Evolutionary conservation across 257 asterid genomes (phyloP), one percentile per base, ranked within the genome.

Genomic region (Plantago major): DNA sequence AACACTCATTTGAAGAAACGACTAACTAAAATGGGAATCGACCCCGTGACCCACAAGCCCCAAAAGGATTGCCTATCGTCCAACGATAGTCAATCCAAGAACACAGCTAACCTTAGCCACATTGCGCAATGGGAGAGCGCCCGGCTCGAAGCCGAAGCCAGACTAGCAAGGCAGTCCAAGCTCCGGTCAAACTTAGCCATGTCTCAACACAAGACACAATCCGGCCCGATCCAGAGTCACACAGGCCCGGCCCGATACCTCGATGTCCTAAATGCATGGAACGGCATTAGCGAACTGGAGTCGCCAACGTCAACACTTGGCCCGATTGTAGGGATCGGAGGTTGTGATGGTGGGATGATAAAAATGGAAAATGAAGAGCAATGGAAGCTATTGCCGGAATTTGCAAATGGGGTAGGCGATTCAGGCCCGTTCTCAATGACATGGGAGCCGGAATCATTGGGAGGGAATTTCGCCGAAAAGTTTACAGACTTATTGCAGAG

Each of bases 71-170:
- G 95, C 13, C 76, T 87, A n/a, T 69, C 83, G 45, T 74, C 95
- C 43, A 74, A 18, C 26, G 96, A 85, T 10, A 86, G 88, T 53
- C 91, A 87, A 55, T 72, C 95, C 46, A 90, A 90, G 40, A 73
- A 69, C 14, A 86, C 95, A 0, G 94, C 95, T 11, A 90, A 87
- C 58, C 83, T 90, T 3, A 90, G 93, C 86, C 97, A 90, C 62
- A 87, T 90, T 95, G 98, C 98, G 22, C 98, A 90, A 68, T 90
- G 98, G 98, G 98, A 90, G 68, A 90, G 95, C 30, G 97, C 97
- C n/a, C 79, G 97, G 0, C 87, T 90, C 9, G 95, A 90, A 76
- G 98, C 98, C 9, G 98, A 90, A 75, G 90, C 96, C 11, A 60
- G 98, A 58, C 62, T 90, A 44, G 96, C 70, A 57, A 28, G 53